Conservation (phyloP, 257 asterid species). For the Penstemon newberryi region DNA sequence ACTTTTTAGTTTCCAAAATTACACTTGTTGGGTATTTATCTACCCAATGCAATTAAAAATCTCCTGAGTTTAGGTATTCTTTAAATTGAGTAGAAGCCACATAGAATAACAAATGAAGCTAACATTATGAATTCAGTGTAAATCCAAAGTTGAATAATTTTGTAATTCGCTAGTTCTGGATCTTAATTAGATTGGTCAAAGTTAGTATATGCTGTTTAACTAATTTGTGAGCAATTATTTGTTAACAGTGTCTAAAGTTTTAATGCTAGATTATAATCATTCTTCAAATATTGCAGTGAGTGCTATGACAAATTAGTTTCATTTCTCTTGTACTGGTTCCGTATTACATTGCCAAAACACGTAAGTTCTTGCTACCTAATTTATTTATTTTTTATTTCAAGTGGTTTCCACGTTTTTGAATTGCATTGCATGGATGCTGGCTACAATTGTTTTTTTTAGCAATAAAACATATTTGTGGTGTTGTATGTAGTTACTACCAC, state of each 20-base stretch:
- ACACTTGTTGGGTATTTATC: no score
- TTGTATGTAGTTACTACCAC: slow-evolving; percentile 55
- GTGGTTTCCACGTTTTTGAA: not conserved
- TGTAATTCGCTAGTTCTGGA: not conserved
- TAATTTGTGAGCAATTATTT: no score
- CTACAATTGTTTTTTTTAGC: not conserved
- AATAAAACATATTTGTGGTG: not conserved
- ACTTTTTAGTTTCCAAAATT: no score
- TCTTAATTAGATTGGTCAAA: slow-evolving; percentile 12
- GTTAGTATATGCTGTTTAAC: not conserved
- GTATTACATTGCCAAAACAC: slow-evolving; percentile 65
- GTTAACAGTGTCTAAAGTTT: not conserved
- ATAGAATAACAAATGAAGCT: no score
- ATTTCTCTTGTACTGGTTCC: slow-evolving; percentile 90
- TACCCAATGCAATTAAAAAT: no score
- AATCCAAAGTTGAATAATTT: not conserved
- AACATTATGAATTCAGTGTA: no score
- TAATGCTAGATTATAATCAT: slow-evolving; percentile 14
- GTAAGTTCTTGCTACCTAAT: slow-evolving; percentile 46
- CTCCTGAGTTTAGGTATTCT: no score
- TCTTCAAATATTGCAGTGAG: slow-evolving; percentile 52
- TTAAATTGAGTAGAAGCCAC: no score
- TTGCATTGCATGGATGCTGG: not conserved
- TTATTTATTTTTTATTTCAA: not conserved
- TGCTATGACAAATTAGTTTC: slow-evolving; percentile 83